Conservation (phyloP, 306 rosid species). For the Lablab purpureus region DNA sequence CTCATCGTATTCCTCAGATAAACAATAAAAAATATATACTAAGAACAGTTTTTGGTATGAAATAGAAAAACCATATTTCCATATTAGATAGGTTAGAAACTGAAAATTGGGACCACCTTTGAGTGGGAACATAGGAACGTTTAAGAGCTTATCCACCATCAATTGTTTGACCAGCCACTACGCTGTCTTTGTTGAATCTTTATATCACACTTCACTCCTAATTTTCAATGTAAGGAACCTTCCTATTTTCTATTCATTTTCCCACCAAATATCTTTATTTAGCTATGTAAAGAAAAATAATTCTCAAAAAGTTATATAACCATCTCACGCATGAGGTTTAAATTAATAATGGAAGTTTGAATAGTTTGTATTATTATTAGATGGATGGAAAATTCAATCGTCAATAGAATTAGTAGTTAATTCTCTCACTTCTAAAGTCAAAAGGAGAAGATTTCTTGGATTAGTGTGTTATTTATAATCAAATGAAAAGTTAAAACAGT, state of each 20-base stretch:
- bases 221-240: no score
- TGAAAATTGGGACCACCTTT: not conserved
- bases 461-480: not conserved
- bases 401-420: not conserved
- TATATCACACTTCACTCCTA: no score
- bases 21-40: not conserved
- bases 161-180: constrained; percentile 9
- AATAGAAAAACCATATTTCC: not conserved
- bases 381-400: no score
- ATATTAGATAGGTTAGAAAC: not conserved
- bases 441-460: not conserved
- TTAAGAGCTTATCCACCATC: not conserved
- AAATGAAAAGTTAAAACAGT: not conserved
- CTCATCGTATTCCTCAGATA: not conserved
- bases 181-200: constrained; percentile 1
- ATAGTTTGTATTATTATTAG: no score
- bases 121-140: not conserved
- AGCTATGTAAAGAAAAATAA: no score
- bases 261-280: no score
- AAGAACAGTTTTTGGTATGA: not conserved
- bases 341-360: no score
- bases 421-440: not conserved
- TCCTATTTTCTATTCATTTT: no score
- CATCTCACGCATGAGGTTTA: no score
- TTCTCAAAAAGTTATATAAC: no score